Evolutionary conservation across 345 rosid genomes (phyloP).

Genomic region (Brassica incana): DNA sequence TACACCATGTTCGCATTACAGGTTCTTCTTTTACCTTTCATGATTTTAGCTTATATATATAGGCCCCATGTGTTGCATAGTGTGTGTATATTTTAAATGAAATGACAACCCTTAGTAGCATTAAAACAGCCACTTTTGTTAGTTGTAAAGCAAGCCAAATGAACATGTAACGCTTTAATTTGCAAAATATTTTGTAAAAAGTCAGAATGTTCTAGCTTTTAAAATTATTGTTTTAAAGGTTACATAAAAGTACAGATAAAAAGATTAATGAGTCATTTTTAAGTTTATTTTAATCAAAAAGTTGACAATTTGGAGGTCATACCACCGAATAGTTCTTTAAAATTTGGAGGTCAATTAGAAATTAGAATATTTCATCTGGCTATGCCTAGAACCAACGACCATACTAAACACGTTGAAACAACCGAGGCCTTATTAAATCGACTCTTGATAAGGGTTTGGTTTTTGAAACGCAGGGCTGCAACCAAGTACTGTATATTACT

Average conservation of each 20-base stretch:
- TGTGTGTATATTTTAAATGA: background rate
- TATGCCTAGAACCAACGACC: background rate
- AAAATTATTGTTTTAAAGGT: background rate
- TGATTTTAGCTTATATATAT: background rate
- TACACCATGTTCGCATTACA: constrained; percentile 84
- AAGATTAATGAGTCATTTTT: background rate
- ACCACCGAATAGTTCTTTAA: background rate
- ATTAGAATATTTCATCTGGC: no score
- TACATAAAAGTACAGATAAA: background rate
- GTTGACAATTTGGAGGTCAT: background rate
- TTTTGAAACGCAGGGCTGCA: constrained; percentile 53
- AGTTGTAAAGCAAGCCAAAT: background rate
- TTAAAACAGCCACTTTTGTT: background rate
- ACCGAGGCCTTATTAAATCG: background rate
- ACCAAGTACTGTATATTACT: constrained; percentile 63
- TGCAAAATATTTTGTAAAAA: background rate
- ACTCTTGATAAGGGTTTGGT: background rate
- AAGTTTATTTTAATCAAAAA: no score
- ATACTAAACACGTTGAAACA: background rate
- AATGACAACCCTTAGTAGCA: background rate
- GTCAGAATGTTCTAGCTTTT: background rate
- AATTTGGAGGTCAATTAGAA: background rate
- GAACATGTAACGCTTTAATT: background rate
- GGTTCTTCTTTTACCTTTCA: constrained; percentile 40
- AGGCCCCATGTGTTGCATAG: background rate